phyloP scores from a whole-genome alignment of 1,284 basidiomycete genomes.

The Trichosporon faecale region DNA sequence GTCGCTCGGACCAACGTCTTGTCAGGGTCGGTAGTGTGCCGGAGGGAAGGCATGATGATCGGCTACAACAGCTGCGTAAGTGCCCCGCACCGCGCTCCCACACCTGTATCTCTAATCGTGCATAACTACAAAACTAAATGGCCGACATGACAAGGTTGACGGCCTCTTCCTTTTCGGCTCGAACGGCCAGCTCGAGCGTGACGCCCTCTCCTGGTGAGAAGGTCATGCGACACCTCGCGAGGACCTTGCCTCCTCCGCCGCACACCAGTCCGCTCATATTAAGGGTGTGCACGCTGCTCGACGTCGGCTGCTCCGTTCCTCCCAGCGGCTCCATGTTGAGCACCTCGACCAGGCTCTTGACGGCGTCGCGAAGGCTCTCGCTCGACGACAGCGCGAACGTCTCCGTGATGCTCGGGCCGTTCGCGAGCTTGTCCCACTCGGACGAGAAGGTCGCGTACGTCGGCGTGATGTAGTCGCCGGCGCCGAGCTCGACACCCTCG shows the following conservation, averaged over 20 bases:
- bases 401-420: conserved; percentile 74
- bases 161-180: conserved; percentile 82
- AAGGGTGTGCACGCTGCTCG: conserved; percentile 86
- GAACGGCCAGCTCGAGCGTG: conserved; percentile 89
- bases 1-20: no score
- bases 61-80: background rate
- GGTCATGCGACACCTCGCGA: conserved; percentile 93
- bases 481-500: conserved; percentile 90
- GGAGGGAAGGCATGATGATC: no score
- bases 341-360: conserved; percentile 56
- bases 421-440: conserved; percentile 90
- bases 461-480: conserved; percentile 87
- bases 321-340: conserved; percentile 96
- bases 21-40: no score
- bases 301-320: conserved; percentile 75
- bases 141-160: conserved; percentile 85
- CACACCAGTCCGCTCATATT: conserved; percentile 84
- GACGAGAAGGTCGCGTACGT: conserved; percentile 84
- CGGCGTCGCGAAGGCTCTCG: conserved; percentile 66
- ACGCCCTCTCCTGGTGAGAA: conserved; percentile 85
- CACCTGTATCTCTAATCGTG: conserved; percentile 5
- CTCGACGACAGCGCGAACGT: conserved; percentile 91
- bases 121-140: conserved; percentile 58
- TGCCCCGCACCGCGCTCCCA: no score
- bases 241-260: conserved; percentile 87